phyloP scores from a whole-genome alignment of 805 yeast species.

The Jamesozyma jinghongensis region DNA sequence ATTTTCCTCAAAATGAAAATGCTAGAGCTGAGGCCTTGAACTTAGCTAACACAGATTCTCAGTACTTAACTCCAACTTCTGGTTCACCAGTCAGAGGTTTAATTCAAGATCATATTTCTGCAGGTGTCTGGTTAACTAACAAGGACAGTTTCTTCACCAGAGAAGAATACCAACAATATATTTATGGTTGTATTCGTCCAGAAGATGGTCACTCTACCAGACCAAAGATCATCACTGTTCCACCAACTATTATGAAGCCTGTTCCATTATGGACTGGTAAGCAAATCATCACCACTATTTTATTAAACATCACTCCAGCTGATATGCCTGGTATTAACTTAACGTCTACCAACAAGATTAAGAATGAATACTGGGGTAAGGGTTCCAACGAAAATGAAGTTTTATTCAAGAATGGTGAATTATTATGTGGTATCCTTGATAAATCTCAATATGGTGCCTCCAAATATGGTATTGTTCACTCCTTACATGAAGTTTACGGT shows the following conservation, averaged over 20 bases:
- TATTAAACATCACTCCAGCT: slow-evolving; percentile 78
- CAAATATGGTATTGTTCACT: slow-evolving; percentile 92
- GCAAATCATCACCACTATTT: slow-evolving; percentile 87
- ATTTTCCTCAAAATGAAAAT: slow-evolving; percentile 95
- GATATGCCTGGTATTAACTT: slow-evolving; percentile 88
- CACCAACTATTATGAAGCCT: slow-evolving; percentile 87
- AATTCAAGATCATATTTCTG: slow-evolving; percentile 97
- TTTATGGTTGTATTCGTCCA: slow-evolving; percentile 91
- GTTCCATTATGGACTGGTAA: slow-evolving; percentile 95
- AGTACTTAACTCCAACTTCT: slow-evolving; percentile 95
- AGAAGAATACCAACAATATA: slow-evolving; percentile 85
- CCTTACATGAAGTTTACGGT: slow-evolving; percentile 93
- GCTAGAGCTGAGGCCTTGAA: slow-evolving; percentile 94
- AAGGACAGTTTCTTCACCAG: slow-evolving; percentile 87
- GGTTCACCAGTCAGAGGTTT: slow-evolving; percentile 98
- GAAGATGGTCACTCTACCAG: slow-evolving; percentile 93
- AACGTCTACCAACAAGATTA: slow-evolving; percentile 75
- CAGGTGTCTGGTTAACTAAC: slow-evolving; percentile 97
- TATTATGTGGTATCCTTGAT: slow-evolving; percentile 87
- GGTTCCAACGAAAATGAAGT: slow-evolving; percentile 81
- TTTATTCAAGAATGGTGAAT: slow-evolving; percentile 75
- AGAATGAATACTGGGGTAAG: slow-evolving; percentile 89
- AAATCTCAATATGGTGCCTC: slow-evolving; percentile 98
- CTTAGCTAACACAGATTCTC: slow-evolving; percentile 94
- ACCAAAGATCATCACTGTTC: slow-evolving; percentile 59